Evolutionary conservation across 768 basidiomycete genomes (phyloP).

Genomic region (Russula sp.): DNA sequence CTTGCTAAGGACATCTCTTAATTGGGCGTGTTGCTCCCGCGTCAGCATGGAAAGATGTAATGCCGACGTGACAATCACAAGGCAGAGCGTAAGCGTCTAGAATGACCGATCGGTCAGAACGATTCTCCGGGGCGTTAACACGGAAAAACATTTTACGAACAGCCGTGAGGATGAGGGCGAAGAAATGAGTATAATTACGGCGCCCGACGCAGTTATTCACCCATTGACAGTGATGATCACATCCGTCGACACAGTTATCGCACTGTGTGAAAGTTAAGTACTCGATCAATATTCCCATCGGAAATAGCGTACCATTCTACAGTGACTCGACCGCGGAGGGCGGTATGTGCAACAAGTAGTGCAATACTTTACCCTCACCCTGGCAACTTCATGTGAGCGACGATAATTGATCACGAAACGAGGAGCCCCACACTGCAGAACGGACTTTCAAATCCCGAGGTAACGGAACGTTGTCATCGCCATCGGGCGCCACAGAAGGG

Average conservation of each 20-base stretch:
- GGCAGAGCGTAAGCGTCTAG: conserved; percentile 66
- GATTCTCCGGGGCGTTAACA: conserved; percentile 6
- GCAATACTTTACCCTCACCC: conserved; percentile 91
- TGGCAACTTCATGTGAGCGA: conserved; percentile 30
- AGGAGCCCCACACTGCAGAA: conserved; percentile 56
- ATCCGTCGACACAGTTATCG: conserved; percentile 95
- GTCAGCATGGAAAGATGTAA: conserved; percentile 72
- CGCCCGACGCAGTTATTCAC: conserved; percentile 95
- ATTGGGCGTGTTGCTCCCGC: conserved; percentile 42
- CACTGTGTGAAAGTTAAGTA: conserved; percentile 46
- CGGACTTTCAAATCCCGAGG: conserved; percentile 80
- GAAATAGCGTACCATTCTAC: conserved; percentile 63
- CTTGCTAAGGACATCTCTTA: conserved; percentile 39
- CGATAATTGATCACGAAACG: not conserved
- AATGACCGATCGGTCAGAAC: conserved; percentile 16
- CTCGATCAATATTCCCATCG: not conserved
- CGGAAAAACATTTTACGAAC: conserved; percentile 40
- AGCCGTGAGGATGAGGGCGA: conserved; percentile 70
- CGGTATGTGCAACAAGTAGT: conserved; percentile 89
- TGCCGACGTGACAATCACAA: conserved; percentile 79
- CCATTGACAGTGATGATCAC: conserved; percentile 89
- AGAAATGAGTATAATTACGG: conserved; percentile 93
- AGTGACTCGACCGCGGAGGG: conserved; percentile 92
- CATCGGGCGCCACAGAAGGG: conserved; percentile 57
- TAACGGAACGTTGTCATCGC: conserved; percentile 54